Evolutionary conservation across 768 basidiomycete species (phyloP).

Genomic region (Clitopilus hobsonii): DNA sequence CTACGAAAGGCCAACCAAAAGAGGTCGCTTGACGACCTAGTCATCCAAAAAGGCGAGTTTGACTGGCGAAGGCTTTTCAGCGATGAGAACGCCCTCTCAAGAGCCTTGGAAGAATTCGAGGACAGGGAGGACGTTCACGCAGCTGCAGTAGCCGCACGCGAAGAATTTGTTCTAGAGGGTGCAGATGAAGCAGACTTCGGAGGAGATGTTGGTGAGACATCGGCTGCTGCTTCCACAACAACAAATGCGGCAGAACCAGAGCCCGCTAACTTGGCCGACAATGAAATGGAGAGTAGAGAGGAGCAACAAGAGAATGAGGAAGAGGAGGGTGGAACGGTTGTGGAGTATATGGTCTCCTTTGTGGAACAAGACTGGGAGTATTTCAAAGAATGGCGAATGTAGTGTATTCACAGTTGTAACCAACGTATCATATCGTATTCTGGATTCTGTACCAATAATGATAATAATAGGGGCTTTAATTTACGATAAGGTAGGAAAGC

Average conservation of each 20-base stretch:
- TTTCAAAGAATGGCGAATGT: constrained; percentile 71
- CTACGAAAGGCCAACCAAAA: constrained; percentile 98
- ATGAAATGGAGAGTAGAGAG: too few species aligned
- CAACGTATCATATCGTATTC: background rate
- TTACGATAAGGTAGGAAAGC: background rate
- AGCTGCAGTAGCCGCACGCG: constrained; percentile 69
- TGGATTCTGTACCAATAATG: too few species aligned
- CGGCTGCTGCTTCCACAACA: background rate
- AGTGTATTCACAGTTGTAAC: constrained; percentile 8
- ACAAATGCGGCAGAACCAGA: constrained; percentile 22
- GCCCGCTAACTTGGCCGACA: too few species aligned
- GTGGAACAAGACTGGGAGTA: constrained; percentile 60
- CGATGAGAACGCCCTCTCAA: constrained; percentile 61
- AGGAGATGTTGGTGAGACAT: constrained; percentile 30
- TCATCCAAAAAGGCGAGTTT: constrained; percentile 92
- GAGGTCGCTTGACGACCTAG: constrained; percentile 81
- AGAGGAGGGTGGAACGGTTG: constrained; percentile 67
- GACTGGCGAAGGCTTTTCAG: constrained; percentile 87
- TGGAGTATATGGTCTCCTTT: constrained; percentile 80
- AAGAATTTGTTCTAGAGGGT: constrained; percentile 68
- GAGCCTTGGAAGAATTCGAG: constrained; percentile 79
- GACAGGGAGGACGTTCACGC: constrained; percentile 86
- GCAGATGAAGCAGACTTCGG: constrained; percentile 81
- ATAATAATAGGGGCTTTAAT: background rate
- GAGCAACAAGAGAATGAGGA: constrained; percentile 45